These are phyloP conservation scores for Torulaspora delbrueckii DNA, from an alignment of 805 yeast species.

Conservation along the genomic window DNA sequence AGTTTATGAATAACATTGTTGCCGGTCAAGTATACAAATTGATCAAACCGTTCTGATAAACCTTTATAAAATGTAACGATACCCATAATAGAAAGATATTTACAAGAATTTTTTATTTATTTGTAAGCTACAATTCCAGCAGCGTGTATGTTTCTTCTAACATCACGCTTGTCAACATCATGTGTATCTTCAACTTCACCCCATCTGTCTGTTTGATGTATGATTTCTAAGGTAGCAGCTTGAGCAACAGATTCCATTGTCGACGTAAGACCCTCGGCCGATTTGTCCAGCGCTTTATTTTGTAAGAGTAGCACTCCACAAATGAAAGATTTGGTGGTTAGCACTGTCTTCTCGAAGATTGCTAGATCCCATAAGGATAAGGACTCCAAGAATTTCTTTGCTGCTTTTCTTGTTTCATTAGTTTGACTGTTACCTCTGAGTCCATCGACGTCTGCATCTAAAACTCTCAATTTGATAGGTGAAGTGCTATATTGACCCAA, in stretches of 20 bases:
- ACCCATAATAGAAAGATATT: constrained; percentile 5
- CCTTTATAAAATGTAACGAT: not conserved
- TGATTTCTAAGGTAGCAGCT: constrained; percentile 74
- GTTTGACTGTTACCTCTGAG: constrained; percentile 75
- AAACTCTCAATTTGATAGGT: constrained; percentile 44
- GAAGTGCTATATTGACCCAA: constrained; percentile 39
- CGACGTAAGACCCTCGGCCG: constrained; percentile 32
- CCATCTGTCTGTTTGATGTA: constrained; percentile 85
- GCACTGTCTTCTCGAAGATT: constrained; percentile 84
- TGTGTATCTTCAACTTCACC: constrained; percentile 99
- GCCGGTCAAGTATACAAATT: constrained; percentile 26
- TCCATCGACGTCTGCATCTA: constrained; percentile 82
- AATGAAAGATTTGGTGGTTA: constrained; percentile 79
- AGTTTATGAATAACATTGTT: constrained; percentile 23
- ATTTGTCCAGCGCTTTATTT: constrained; percentile 29
- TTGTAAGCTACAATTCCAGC: constrained; percentile 57
- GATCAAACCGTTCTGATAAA: constrained; percentile 10
- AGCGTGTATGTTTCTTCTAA: constrained; percentile 74
- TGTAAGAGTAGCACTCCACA: constrained; percentile 69
- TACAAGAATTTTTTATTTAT: not conserved
- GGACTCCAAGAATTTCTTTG: constrained; percentile 54
- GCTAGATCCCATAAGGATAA: constrained; percentile 75
- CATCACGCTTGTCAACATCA: constrained; percentile 91
- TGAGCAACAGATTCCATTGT: constrained; percentile 67
- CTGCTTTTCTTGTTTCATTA: constrained; percentile 54